Evolutionary conservation across 345 rosid genomes (phyloP).

Genomic region (Camelina sativa): DNA sequence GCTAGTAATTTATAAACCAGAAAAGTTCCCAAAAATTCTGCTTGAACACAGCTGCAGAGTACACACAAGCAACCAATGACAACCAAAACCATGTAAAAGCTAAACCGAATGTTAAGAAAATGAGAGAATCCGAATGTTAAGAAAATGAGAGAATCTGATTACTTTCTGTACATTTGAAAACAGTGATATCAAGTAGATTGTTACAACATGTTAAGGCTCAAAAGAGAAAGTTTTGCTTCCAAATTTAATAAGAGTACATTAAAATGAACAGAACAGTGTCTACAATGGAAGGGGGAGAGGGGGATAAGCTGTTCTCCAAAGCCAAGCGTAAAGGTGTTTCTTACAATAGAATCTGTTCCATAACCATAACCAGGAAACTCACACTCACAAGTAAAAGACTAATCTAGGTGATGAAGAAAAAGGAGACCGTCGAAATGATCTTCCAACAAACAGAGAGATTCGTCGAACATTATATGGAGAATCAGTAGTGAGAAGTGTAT

Average conservation of each 20-base stretch:
- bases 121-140: neutral
- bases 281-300: neutral
- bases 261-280: neutral
- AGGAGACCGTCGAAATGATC: neutral
- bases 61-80: neutral
- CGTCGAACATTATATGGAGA: neutral
- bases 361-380: conserved; percentile 18
- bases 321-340: neutral
- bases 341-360: neutral
- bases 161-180: neutral
- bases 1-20: neutral
- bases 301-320: neutral
- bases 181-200: neutral
- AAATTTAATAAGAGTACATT: neutral
- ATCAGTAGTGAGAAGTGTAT: neutral
- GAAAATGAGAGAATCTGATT: neutral
- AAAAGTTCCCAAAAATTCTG: neutral
- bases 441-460: neutral
- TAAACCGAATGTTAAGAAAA: neutral
- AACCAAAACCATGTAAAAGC: neutral
- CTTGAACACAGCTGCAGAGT: neutral
- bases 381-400: neutral
- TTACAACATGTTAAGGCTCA: neutral
- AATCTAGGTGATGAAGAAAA: neutral
- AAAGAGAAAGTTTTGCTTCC: neutral